phyloP scores from a whole-genome alignment of 2,329 filamentous ascomycete genomes.

The Tolypocladium sp. region DNA sequence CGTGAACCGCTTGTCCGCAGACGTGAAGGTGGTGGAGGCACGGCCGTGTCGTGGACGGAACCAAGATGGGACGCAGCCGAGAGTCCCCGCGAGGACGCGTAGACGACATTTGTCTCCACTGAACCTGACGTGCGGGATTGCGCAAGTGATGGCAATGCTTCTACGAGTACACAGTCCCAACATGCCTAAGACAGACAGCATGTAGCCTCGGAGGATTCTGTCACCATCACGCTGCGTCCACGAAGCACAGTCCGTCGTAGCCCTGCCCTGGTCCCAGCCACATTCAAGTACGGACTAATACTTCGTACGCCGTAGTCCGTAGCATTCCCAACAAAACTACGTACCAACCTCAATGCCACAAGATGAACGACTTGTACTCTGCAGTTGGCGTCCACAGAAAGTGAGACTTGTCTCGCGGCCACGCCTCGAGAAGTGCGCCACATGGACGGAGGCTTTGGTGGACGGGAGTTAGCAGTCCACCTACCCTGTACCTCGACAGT shows the following conservation, averaged over 20 bases:
- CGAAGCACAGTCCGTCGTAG: background rate
- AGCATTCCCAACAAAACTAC: background rate
- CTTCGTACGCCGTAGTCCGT: background rate
- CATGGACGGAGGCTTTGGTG: too few species aligned
- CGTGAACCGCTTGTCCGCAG: background rate
- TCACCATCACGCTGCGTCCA: background rate
- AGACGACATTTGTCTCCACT: background rate
- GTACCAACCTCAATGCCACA: background rate
- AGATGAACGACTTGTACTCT: background rate
- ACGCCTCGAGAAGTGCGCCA: background rate
- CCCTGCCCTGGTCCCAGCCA: background rate
- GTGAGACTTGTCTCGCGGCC: background rate
- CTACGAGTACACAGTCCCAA: too few species aligned
- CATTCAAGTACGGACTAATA: too few species aligned
- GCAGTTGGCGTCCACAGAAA: background rate
- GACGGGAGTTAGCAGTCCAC: too few species aligned
- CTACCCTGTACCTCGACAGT: background rate
- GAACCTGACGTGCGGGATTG: background rate
- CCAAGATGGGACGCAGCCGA: too few species aligned
- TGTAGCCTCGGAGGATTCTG: background rate
- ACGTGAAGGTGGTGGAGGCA: background rate
- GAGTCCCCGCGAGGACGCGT: background rate
- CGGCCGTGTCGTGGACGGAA: background rate
- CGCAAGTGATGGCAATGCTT: background rate
- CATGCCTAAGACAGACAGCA: background rate